Evolutionary conservation across 192 early-diverging fungal species (phyloP), one percentile per base, ranked within the genome.

Genomic region (Entomortierella beljakovae): DNA sequence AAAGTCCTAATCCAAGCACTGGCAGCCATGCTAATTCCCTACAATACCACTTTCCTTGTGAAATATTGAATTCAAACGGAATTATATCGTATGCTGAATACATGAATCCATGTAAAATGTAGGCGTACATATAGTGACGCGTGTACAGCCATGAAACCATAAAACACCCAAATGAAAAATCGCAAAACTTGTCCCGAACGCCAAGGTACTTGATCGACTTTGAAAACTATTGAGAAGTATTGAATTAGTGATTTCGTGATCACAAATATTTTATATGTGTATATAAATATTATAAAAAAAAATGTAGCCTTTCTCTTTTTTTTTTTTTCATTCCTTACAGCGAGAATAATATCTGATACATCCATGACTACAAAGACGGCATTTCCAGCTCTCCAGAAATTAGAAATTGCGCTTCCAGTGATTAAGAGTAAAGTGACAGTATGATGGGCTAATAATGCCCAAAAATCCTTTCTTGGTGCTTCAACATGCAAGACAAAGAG

Each of bases 181-280:
- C 88, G 64, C 90, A 88, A 8, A 87, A 52, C 34, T 70, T 80
- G 22, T 83, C 58, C 3, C 70, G 83, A 26, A 89, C 84, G 16
- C 79, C 71, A n/a, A 92, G 43, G 51, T 96, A 96, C 64, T 93
- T 92, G 28, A 94, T 73, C 53, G 87, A 88, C 81, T 96, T 96
- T 31, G 94, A 92, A 18, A 89, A 58, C 88, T 89, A 72, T 11
- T 50, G 28, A 29, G 6, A 3, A 3, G 22, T 3, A 31, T 38
- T 22, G 63, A 53, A 35, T 61, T 34, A 50, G 40, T 31, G 34
- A 22, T 9, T 5, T 26, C 7, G 26, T 29, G 11, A 22, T 52
- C 50, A 8, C 6, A 18, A 7, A 22, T 42, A 20, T 10, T 33
- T 38, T 0, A 34, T 52, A 23, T 52, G 8, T 6, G 16, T 7